These are phyloP conservation scores for Hydnomerulius pinastri DNA, from an alignment of 768 basidiomycete genomes.

Conservation along the genomic window DNA sequence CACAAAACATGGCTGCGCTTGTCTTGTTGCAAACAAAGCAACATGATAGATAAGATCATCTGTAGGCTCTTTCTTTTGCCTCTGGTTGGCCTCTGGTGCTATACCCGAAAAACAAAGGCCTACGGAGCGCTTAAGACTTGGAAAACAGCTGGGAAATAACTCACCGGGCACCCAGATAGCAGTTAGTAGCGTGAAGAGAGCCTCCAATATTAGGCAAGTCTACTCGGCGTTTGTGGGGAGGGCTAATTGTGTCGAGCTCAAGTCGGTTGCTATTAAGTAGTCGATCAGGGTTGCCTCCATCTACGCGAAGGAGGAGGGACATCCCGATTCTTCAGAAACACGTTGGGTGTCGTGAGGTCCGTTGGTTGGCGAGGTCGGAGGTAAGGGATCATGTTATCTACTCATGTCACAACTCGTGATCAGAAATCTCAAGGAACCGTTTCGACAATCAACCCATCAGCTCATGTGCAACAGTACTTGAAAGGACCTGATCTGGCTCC, in stretches of 20 bases:
- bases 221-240: background rate
- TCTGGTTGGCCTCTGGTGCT: background rate
- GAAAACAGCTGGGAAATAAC: background rate
- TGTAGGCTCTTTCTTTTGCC: background rate
- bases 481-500: background rate
- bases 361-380: background rate
- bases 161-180: background rate
- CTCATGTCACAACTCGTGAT: conserved; percentile 11
- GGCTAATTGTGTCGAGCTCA: conserved; percentile 7
- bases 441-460: conserved; percentile 10
- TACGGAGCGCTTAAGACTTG: background rate
- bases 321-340: background rate
- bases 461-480: conserved; percentile 8
- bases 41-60: background rate
- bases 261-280: background rate
- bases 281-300: background rate
- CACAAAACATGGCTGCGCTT: background rate
- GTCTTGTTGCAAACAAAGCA: background rate
- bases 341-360: background rate
- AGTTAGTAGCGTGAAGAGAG: background rate
- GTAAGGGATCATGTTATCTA: conserved; percentile 2
- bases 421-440: conserved; percentile 11
- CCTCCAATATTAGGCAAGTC: conserved; percentile 3
- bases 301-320: background rate
- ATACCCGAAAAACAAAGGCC: background rate